Evolutionary conservation across 495 filamentous ascomycete genomes (phyloP), one percentile per base, ranked within the genome.

Genomic region (Gamarada debralockiae): DNA sequence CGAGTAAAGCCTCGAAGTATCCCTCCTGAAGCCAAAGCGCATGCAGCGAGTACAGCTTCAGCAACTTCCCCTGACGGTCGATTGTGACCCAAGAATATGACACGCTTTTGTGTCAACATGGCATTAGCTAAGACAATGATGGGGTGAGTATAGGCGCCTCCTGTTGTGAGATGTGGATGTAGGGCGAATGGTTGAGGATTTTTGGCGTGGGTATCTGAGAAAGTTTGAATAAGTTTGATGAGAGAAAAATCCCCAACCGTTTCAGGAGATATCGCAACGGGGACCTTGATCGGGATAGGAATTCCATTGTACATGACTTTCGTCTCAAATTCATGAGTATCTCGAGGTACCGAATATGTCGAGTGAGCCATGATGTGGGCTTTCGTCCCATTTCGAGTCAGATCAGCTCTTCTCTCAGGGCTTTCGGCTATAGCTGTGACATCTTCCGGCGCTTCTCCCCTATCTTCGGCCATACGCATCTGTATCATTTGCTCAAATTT

Each of bases 191-290:
- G 81, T 59, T 93, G 89, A n/a, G 90, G 87, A 7, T 83, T 78
- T 50, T 87, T 83, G 34, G 84, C 66, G 70, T 97, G 91, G 2
- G 87, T 80, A 12, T 81, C 80, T 14, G 90, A 86, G 61, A 97
- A 99, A 31, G 84, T 95, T 57, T 95, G 89, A 57, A 99, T 95
- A 8, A 99, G 82, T 65, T 97, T 97, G 70, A 99, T 88, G 37
- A 99, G 76, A 31, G 90, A 96, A 65, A 99, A 99, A 67, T 97
- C 92, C 48, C 95, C 95, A 12, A 99, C 93, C 0, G 90, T 96
- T 66, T 99, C 93, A 3, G 92, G 90, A 73, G 89, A 91, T 45
- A 93, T 81, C 4, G 92, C 91, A 12, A 89, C 89, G 0, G 93
- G 93, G 10, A 99, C 82, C 68, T 97, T 97, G 70, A 99, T 89